Conservation (phyloP, 495 filamentous ascomycete genomes). For the Tuber melanosporum region DNA sequence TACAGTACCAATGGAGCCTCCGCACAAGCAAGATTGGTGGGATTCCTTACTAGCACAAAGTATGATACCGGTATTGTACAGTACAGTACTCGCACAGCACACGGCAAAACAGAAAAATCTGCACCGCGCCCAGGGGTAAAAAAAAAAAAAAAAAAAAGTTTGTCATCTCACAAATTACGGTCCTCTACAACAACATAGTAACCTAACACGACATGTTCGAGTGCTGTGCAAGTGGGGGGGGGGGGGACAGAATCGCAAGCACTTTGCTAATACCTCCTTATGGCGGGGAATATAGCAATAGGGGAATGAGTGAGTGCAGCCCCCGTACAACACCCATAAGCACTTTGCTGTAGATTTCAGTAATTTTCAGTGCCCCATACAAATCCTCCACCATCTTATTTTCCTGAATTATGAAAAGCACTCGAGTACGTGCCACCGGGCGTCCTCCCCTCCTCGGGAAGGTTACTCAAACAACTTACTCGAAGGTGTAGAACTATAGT, state of each 20-base stretch:
- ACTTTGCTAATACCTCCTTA: not conserved
- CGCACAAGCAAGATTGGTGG: not conserved
- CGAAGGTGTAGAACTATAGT: not conserved
- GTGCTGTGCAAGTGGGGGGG: not conserved
- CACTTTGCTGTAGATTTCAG: not conserved
- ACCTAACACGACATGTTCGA: not conserved
- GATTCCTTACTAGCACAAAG: not conserved
- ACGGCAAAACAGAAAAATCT: not conserved
- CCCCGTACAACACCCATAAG: not conserved
- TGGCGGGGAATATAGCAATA: not conserved
- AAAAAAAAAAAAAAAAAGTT: not conserved
- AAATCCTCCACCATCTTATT: not conserved
- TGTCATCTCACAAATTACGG: not conserved
- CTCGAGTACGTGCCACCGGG: not conserved
- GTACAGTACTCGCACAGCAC: not conserved
- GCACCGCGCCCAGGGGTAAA: not conserved
- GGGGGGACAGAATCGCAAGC: not conserved
- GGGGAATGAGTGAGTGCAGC: not conserved
- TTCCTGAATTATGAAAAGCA: not conserved
- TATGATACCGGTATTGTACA: too few species aligned
- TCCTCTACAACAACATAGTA: not conserved
- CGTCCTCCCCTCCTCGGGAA: not conserved
- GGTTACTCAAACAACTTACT: too few species aligned
- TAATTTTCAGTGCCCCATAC: not conserved
- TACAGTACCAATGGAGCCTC: not conserved